These are phyloP conservation scores for Kwoniella pini DNA, from an alignment of 768 basidiomycete genomes.

Conservation along the genomic window DNA sequence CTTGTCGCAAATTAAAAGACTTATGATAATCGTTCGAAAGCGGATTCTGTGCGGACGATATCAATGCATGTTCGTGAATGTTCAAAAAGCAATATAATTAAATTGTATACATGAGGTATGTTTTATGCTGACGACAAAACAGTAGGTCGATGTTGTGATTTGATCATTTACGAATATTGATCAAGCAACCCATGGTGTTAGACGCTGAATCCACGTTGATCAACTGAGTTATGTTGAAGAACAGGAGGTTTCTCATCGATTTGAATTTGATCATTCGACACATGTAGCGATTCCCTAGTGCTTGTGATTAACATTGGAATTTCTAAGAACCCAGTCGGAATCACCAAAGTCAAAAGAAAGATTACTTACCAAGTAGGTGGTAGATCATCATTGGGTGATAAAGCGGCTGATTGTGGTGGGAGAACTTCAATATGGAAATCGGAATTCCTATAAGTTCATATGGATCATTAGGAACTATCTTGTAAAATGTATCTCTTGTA, in stretches of 20 bases:
- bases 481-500: no score
- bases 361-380: slow-evolving; percentile 17
- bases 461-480: no score
- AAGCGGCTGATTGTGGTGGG: slow-evolving; percentile 8
- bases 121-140: no score
- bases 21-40: no score
- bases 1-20: no score
- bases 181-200: not conserved
- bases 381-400: slow-evolving; percentile 12
- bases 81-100: no score
- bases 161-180: no score
- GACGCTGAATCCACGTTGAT: slow-evolving; percentile 12
- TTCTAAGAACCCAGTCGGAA: not conserved
- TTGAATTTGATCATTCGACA: not conserved
- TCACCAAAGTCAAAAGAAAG: not conserved
- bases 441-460: slow-evolving; percentile 1
- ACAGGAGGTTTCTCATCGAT: slow-evolving; percentile 12
- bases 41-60: no score
- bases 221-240: slow-evolving; percentile 1
- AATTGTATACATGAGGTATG: no score
- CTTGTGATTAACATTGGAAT: not conserved
- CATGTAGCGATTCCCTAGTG: slow-evolving; percentile 17
- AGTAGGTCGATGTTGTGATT: no score
- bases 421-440: not conserved
- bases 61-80: no score